phyloP scores from a whole-genome alignment of 106 monocot species.

The Apostasia ramifera region DNA sequence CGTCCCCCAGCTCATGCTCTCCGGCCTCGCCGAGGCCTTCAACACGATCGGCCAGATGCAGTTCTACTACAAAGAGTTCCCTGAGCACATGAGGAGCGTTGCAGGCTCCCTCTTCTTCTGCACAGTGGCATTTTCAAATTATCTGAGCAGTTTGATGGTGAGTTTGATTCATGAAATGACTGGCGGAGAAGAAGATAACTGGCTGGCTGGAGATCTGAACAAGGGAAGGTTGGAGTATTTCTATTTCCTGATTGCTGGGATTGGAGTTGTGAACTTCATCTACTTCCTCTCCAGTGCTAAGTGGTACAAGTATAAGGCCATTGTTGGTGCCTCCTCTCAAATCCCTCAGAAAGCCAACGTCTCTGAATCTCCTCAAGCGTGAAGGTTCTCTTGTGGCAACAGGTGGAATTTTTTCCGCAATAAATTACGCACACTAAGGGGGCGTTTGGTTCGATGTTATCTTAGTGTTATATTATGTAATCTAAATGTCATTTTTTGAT shows the following conservation, averaged over 20 bases:
- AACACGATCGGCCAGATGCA: conserved; percentile 34
- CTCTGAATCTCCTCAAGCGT: neutral
- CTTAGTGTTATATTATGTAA: no score
- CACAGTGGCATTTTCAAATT: conserved; percentile 28
- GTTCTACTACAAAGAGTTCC: conserved; percentile 58
- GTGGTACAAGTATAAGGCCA: conserved; percentile 40
- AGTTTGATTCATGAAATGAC: conserved; percentile 19
- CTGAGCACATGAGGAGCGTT: conserved; percentile 50
- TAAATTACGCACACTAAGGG: no score
- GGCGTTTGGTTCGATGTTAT: no score
- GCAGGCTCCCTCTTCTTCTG: conserved; percentile 36
- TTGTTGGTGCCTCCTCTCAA: neutral
- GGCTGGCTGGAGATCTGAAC: conserved; percentile 44
- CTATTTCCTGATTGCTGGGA: conserved; percentile 31
- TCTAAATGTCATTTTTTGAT: no score
- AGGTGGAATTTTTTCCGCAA: neutral
- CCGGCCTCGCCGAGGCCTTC: conserved; percentile 50
- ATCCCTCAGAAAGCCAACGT: neutral
- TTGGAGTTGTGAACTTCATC: conserved; percentile 26
- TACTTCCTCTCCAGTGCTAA: conserved; percentile 30
- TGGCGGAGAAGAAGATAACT: conserved; percentile 11
- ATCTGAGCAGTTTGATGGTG: conserved; percentile 43
- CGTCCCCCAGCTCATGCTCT: conserved; percentile 33
- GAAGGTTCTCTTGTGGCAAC: neutral
- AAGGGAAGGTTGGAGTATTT: conserved; percentile 34